Base-by-base conservation (phyloP, 2,329 filamentous ascomycete species). In the Hypomyces rosellus region DNA sequence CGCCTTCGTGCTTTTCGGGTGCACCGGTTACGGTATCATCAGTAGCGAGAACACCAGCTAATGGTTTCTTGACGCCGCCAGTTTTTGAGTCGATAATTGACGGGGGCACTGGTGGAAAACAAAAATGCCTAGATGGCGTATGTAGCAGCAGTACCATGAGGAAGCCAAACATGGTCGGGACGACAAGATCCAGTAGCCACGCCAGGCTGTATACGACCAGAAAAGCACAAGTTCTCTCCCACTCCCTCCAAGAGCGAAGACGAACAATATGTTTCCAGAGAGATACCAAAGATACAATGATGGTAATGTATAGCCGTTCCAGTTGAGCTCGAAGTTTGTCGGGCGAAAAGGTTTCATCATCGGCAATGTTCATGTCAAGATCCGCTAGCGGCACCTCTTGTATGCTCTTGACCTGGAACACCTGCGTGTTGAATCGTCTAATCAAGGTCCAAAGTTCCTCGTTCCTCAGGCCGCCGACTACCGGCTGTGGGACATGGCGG, bases 341-440 rank as follows among this genome's bases (percentile, higher is more conserved):
- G 0, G 89, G 88, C 0, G 86, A 88, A 64, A 93, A 93, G 51
- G 91, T 86, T 57, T 93, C 88, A 48, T 92, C 84, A 37, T 90
- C 85, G 4, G 88, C 84, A 50, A 89, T 85, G 58, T 90, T 89
- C 52, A 95, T 76, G 64, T 95, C 89, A 36, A 95, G 71, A 13
- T 82, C 81, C 5, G 85, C 86, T 1, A 86, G 76, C 1, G 68
- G 68, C 0, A 61, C 52, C 36, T 68, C 59, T 0, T 65, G 58
- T 8, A 84, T 80, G 25, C 85, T 81, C 63, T 87, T 89, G 58
- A 93, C 86, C 68, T 80, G 71, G 55, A 80, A 80, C 47, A 80
- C 69, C 68, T 81, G 78, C 73, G 89, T 89, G 64, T 91, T 84
- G 65, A 91, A 90, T 1, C 87, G 75, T 20, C 87, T 74, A 30